A percentile compares a stretch with the other conserved stretches of the same genome.
Conservation (phyloP, 2,329 filamentous ascomycete genomes). For the Pseudonectria foliicola region DNA sequence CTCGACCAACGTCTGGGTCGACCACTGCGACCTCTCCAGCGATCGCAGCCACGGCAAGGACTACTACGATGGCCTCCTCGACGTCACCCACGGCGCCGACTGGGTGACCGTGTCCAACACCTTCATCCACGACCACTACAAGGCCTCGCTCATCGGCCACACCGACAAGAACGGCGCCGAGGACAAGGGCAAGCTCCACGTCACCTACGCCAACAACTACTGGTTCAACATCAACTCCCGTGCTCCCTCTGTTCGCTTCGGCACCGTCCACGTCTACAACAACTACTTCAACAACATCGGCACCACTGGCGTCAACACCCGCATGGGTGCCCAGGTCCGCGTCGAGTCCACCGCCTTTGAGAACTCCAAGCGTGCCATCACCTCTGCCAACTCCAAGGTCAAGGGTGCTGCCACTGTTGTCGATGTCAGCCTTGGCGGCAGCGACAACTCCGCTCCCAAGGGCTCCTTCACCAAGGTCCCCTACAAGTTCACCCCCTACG, state of each 20-base stretch:
- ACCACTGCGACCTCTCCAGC: conserved; percentile 59
- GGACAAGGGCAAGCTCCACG: conserved; percentile 54
- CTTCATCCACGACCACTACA: conserved; percentile 38
- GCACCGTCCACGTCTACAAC: conserved; percentile 54
- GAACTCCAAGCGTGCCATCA: conserved; percentile 29
- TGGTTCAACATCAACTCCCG: conserved; percentile 59
- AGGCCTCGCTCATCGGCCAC: conserved; percentile 54
- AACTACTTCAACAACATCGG: conserved; percentile 41
- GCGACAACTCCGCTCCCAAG: conserved; percentile 32
- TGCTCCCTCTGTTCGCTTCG: conserved; percentile 57
- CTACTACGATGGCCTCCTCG: conserved; percentile 61
- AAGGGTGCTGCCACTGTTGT: conserved; percentile 34
- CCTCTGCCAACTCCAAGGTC: conserved; percentile 33
- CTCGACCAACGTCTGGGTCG: conserved; percentile 57
- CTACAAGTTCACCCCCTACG: conserved; percentile 42
- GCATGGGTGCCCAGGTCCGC: conserved; percentile 50
- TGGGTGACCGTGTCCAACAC: conserved; percentile 44
- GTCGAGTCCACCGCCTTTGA: conserved; percentile 49
- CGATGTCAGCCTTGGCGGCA: conserved; percentile 36
- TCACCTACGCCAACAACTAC: conserved; percentile 63
- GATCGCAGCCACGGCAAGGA: conserved; percentile 57
- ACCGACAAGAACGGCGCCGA: conserved; percentile 49
- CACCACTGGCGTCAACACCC: conserved; percentile 46
- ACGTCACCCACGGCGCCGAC: conserved; percentile 56
- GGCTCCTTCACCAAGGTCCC: conserved; percentile 47